Evolutionary conservation across 2,329 filamentous ascomycete species (phyloP).

Genomic region (Trichoderma brevicompactum): DNA sequence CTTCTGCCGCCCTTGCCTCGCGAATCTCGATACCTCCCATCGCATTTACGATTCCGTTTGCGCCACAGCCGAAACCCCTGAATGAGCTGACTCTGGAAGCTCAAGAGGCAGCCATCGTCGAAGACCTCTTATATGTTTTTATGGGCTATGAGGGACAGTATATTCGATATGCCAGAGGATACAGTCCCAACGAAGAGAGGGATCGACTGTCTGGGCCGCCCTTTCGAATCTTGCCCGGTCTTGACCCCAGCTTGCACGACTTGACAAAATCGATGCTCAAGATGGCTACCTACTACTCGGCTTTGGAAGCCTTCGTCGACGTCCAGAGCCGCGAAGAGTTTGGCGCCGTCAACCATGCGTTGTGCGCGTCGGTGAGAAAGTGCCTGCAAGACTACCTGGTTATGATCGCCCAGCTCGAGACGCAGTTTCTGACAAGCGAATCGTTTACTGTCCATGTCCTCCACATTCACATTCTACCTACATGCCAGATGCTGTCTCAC

Average conservation of each 20-base stretch:
- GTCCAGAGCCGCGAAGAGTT: constrained; percentile 92
- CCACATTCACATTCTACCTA: constrained; percentile 88
- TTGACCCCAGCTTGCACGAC: constrained; percentile 91
- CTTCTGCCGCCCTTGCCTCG: constrained; percentile 72
- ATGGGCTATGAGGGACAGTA: constrained; percentile 99
- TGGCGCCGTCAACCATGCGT: constrained; percentile 90
- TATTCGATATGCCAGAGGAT: constrained; percentile 81
- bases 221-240: constrained; percentile 77
- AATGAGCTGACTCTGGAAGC: constrained; percentile 73
- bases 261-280: constrained; percentile 86
- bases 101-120: constrained; percentile 85
- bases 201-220: constrained; percentile 81
- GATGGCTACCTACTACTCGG: constrained; percentile 91
- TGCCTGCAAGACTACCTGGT: constrained; percentile 92
- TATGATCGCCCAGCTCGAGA: constrained; percentile 90
- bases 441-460: constrained; percentile 91
- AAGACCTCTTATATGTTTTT: constrained; percentile 91
- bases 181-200: constrained; percentile 83
- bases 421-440: constrained; percentile 85
- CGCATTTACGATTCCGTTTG: constrained; percentile 72
- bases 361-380: constrained; percentile 93
- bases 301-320: constrained; percentile 90
- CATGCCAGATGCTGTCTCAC: constrained; percentile 88
- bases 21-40: constrained; percentile 69
- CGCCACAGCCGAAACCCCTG: constrained; percentile 72